Evolutionary conservation across 1,139 yeast species (phyloP).

Genomic region (Geotrichum restrictum): DNA sequence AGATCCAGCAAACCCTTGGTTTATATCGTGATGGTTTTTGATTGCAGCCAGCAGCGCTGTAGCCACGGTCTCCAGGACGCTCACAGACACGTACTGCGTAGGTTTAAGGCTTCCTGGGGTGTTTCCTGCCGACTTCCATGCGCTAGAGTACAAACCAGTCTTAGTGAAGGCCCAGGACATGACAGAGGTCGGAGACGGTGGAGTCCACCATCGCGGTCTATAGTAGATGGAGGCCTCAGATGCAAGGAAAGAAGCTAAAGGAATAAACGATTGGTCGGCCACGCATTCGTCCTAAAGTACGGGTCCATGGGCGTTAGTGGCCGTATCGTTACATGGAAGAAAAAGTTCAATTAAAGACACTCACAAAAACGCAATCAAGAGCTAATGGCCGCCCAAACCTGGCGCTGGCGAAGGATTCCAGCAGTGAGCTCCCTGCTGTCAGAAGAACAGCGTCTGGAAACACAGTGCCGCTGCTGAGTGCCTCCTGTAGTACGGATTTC

Average conservation of each 20-base stretch:
- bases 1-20: slow-evolving; percentile 1
- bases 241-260: slow-evolving; percentile 27
- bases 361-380: slow-evolving; percentile 33
- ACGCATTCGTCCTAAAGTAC: slow-evolving; percentile 34
- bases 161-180: slow-evolving; percentile 25
- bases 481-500: slow-evolving; percentile 41
- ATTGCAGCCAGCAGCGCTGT: slow-evolving; percentile 22
- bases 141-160: slow-evolving; percentile 26
- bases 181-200: slow-evolving; percentile 13
- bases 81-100: slow-evolving; percentile 31
- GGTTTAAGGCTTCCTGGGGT: slow-evolving; percentile 26
- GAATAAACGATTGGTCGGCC: slow-evolving; percentile 26
- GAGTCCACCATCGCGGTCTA: slow-evolving; percentile 15
- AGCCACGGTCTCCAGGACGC: slow-evolving; percentile 27
- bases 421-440: slow-evolving; percentile 32
- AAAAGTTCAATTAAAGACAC: neutral
- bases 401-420: slow-evolving; percentile 31
- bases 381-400: slow-evolving; percentile 38
- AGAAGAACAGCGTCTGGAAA: slow-evolving; percentile 29
- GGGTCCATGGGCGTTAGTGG: too few relatives aligned
- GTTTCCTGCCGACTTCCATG: slow-evolving; percentile 27
- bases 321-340: neutral
- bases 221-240: slow-evolving; percentile 12
- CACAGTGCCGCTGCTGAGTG: slow-evolving; percentile 28
- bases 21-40: slow-evolving; percentile 6